Evolutionary conservation across 805 yeast species (phyloP).

Genomic region (Helenozyma baotianmanensis): DNA sequence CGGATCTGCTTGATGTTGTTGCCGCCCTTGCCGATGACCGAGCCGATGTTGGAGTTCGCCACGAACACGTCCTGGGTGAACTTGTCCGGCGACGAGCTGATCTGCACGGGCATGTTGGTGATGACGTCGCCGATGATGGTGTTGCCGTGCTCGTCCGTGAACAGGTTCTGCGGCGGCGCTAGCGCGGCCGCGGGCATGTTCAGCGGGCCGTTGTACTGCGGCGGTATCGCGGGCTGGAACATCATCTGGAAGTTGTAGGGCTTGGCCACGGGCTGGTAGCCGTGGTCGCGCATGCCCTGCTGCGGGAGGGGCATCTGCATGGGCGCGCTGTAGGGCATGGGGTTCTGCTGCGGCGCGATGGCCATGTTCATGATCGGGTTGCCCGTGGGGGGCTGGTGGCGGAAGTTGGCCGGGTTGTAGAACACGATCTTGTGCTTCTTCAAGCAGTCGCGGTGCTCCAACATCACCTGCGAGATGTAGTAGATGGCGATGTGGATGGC

Average conservation of each 20-base stretch:
- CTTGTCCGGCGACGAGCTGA: conserved; percentile 40
- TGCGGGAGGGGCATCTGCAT: conserved; percentile 12
- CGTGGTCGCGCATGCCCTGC: conserved; percentile 6
- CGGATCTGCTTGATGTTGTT: conserved; percentile 74
- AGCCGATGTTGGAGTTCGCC: conserved; percentile 75
- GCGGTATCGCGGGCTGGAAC: conserved; percentile 36
- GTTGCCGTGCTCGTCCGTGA: conserved; percentile 43
- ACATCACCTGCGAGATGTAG: conserved; percentile 63
- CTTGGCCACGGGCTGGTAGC: conserved; percentile 11
- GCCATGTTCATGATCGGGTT: conserved; percentile 18
- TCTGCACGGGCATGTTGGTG: conserved; percentile 34
- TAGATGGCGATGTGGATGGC: conserved; percentile 82
- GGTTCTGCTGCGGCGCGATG: conserved; percentile 16
- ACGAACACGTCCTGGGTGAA: conserved; percentile 68
- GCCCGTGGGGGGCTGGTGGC: conserved; percentile 9
- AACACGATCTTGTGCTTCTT: conserved; percentile 52
- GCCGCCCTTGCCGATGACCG: conserved; percentile 84
- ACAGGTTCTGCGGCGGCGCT: conserved; percentile 28
- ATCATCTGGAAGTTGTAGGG: conserved; percentile 37
- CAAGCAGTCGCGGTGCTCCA: conserved; percentile 51
- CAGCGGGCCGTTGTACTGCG: conserved; percentile 19
- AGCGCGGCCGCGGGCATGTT: conserved; percentile 5
- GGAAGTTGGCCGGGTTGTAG: conserved; percentile 53
- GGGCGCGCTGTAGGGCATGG: conserved; percentile 8
- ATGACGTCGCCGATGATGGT: conserved; percentile 42